Evolutionary conservation across 768 basidiomycete species (phyloP), one percentile per base, ranked within the genome.

Genomic region (Boletus edulis): DNA sequence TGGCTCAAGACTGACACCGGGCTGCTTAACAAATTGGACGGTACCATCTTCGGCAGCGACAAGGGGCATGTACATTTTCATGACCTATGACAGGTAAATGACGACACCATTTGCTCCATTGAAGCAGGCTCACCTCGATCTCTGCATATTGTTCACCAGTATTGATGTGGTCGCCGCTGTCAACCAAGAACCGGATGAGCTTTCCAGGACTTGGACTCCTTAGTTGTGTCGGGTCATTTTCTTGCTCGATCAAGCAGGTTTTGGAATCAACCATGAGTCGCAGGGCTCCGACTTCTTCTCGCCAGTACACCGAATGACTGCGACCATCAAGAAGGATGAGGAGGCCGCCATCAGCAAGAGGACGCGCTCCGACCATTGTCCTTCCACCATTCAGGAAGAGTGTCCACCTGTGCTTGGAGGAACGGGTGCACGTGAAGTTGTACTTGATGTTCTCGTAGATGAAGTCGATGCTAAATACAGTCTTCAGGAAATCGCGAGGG

Each of bases 11-110:
- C 92, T 94, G 67, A 95, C 92, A 64, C 97, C 97, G 52, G 97
- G 92, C 70, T 99, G 97, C 75, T 98, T 99, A 73, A 98, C 92
- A 64, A 98, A 85, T 64, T 96, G 94, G 17, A 95, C 87, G 44
- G 87, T 81, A 65, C 97, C 97, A 69, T 96, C 93, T 70, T 99
- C 97, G 3, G 89, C 83, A 6, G 94, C 94, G 52, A 92, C 85
- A 52, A 99, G 83, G 4, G 94, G 94, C 96, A 99, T 97, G 73
- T 97, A 97, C 97, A 98, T 99, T 78, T 99, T 98, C 94, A 97
- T 95, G 57, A 93, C 91, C 88, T 89, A 51, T 7, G 15, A 7
- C 55, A 39, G 52, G 39, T 64, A 35, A 60, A 42, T 24, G 38
- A 39, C 10, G 3, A 35, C 11, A 49, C 7, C 39, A 29, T 20